Percentiles rank a stretch among this genome's conserved stretches.
Evolutionary conservation across 1,284 basidiomycete genomes (phyloP).

Genomic region (Apiotrichum akiyoshidainum): DNA sequence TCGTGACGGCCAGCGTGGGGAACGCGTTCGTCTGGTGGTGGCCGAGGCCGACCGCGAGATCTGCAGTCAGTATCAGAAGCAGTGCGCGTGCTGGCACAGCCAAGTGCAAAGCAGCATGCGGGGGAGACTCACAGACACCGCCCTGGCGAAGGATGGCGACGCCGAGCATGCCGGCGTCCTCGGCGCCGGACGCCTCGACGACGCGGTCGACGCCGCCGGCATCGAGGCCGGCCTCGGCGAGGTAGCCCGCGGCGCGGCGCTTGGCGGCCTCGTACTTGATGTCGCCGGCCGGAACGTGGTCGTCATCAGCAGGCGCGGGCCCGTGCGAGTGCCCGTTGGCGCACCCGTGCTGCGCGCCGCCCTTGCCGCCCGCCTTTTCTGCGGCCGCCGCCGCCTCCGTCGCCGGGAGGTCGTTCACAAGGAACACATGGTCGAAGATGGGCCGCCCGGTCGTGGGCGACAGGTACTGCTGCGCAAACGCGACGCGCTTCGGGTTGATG

Average conservation of each 20-base stretch:
- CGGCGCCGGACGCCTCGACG: conserved; percentile 60
- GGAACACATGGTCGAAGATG: conserved; percentile 45
- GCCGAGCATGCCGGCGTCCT: conserved; percentile 61
- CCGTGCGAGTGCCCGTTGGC: conserved; percentile 29
- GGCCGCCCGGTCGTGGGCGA: conserved; percentile 40
- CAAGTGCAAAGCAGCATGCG: too few relatives aligned
- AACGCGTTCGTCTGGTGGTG: conserved; percentile 45
- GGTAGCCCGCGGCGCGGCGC: conserved; percentile 25
- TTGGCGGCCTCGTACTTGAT: conserved; percentile 44
- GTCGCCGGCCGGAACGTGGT: conserved; percentile 31
- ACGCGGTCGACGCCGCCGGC: conserved; percentile 59
- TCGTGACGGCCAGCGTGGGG: conserved; percentile 47
- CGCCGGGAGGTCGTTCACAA: conserved; percentile 27
- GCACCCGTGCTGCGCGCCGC: conserved; percentile 21
- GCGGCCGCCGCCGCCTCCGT: not conserved
- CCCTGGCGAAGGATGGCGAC: conserved; percentile 64
- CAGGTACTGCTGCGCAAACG: conserved; percentile 75
- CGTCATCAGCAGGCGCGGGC: conserved; percentile 18
- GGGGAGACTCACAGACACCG: conserved; percentile 39
- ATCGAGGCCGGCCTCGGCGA: conserved; percentile 34
- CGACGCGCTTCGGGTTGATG: conserved; percentile 73
- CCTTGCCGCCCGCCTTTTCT: conserved; percentile 9
- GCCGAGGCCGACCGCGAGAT: conserved; percentile 44
- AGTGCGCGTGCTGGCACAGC: too few relatives aligned
- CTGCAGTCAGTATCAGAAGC: conserved; percentile 16